phyloP scores from a whole-genome alignment of 306 rosid genomes.

The Sicyos edulis region DNA sequence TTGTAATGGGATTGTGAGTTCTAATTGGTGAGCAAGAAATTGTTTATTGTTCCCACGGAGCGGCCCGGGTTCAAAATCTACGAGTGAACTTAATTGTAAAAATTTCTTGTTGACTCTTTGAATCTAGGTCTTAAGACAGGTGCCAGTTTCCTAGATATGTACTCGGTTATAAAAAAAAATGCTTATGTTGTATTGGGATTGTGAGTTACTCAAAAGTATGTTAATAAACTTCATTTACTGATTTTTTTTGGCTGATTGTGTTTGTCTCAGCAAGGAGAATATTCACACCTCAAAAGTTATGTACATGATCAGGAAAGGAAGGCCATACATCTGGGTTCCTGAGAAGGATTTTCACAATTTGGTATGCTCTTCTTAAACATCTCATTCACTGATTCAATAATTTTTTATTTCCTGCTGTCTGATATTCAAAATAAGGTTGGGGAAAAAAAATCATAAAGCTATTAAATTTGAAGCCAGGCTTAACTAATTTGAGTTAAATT shows the following conservation, averaged over 20 bases:
- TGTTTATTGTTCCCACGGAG: no score
- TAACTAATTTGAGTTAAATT: not conserved
- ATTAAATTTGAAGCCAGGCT: not conserved
- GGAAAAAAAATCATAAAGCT: not conserved
- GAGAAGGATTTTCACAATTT: constrained; percentile 74
- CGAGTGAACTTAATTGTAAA: no score
- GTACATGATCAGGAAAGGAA: constrained; percentile 64
- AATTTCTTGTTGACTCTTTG: no score
- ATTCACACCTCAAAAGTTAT: constrained; percentile 70
- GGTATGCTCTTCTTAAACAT: constrained; percentile 35
- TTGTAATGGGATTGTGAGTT: not conserved
- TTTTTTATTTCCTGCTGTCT: not conserved
- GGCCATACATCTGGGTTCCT: constrained; percentile 83
- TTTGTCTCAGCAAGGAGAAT: constrained; percentile 48
- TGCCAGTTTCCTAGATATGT: no score
- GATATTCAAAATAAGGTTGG: not conserved
- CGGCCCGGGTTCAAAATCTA: no score
- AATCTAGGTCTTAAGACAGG: no score
- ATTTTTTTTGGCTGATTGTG: constrained; percentile 17
- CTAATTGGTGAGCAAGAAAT: no score
- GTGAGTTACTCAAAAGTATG: not conserved
- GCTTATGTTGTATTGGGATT: not conserved
- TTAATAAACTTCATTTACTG: not conserved
- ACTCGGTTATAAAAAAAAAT: no score
- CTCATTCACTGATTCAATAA: not conserved